Evolutionary conservation across 2,329 filamentous ascomycete genomes (phyloP).

Genomic region (Fusarium pilosicola): DNA sequence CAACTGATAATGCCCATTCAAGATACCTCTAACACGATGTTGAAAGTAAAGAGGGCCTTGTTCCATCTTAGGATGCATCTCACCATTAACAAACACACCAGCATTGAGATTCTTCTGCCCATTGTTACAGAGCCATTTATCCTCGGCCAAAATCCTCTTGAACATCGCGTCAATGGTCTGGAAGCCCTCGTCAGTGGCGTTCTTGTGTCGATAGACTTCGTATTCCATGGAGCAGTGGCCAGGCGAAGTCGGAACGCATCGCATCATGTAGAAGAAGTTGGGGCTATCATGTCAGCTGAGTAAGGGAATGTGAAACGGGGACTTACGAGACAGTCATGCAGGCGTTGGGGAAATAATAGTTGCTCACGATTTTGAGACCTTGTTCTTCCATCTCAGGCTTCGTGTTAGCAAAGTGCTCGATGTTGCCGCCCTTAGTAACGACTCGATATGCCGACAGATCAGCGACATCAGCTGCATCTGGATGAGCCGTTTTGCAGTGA

Average conservation of each 20-base stretch:
- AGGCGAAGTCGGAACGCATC: not conserved
- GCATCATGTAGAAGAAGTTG: conserved; percentile 21
- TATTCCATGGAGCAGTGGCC: conserved; percentile 4
- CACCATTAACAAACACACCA: not conserved
- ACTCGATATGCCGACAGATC: conserved; percentile 14
- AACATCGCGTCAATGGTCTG: not conserved
- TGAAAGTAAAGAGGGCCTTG: conserved; percentile 8
- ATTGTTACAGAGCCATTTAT: conserved; percentile 15
- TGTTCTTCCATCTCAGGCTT: conserved; percentile 1
- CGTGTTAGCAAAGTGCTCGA: conserved; percentile 26
- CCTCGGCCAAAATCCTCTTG: not conserved
- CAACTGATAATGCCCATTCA: not conserved
- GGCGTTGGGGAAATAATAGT: conserved; percentile 29
- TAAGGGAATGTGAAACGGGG: not conserved
- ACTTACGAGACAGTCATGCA: conserved; percentile 34
- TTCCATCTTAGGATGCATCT: not conserved
- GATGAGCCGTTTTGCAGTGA: conserved; percentile 23
- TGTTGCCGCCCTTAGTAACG: conserved; percentile 19
- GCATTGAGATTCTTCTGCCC: conserved; percentile 6
- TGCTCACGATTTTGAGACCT: conserved; percentile 24
- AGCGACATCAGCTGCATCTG: not conserved
- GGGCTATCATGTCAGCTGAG: conserved; percentile 56
- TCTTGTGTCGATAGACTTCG: conserved; percentile 23
- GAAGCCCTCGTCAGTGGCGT: conserved; percentile 9
- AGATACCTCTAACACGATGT: not conserved